Conservation (phyloP, 768 basidiomycete species). For the Boletellus ananiceps region DNA sequence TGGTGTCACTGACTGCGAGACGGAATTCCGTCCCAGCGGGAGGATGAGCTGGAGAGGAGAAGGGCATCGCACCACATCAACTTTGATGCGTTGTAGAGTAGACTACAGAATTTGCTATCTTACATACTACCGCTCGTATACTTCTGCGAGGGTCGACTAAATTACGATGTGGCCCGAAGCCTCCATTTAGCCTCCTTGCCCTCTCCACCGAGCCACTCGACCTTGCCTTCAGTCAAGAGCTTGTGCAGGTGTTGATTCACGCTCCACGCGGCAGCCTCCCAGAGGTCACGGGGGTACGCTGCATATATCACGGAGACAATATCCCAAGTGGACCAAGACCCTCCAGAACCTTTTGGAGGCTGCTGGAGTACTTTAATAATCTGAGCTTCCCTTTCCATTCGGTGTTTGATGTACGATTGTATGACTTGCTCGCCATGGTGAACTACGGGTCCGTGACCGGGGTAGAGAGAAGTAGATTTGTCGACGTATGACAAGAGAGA, state of each 20-base stretch:
- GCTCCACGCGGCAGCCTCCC: constrained; percentile 66
- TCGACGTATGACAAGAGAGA: constrained; percentile 45
- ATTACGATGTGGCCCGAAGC: constrained; percentile 14
- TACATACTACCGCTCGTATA: constrained; percentile 15
- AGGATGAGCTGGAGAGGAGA: constrained; percentile 89
- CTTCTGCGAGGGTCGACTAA: not conserved
- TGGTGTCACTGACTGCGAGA: constrained; percentile 2
- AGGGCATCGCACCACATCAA: constrained; percentile 94
- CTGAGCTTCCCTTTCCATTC: constrained; percentile 76
- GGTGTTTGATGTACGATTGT: constrained; percentile 70
- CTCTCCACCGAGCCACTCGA: constrained; percentile 48
- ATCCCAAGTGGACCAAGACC: constrained; percentile 57
- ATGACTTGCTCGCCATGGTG: constrained; percentile 57
- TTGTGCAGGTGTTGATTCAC: constrained; percentile 72
- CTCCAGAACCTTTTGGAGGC: constrained; percentile 19
- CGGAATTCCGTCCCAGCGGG: constrained; percentile 49
- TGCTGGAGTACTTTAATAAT: constrained; percentile 51
- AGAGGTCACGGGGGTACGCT: constrained; percentile 63
- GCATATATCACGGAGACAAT: constrained; percentile 67
- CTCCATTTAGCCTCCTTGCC: constrained; percentile 49
- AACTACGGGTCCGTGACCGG: constrained; percentile 84
- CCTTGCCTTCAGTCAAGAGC: constrained; percentile 58
- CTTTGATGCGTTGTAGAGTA: constrained; percentile 78
- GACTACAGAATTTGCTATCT: constrained; percentile 3
- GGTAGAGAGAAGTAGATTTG: constrained; percentile 61